Evolutionary conservation across 768 basidiomycete species (phyloP).

Genomic region (Psilocybe subaeruginosa): DNA sequence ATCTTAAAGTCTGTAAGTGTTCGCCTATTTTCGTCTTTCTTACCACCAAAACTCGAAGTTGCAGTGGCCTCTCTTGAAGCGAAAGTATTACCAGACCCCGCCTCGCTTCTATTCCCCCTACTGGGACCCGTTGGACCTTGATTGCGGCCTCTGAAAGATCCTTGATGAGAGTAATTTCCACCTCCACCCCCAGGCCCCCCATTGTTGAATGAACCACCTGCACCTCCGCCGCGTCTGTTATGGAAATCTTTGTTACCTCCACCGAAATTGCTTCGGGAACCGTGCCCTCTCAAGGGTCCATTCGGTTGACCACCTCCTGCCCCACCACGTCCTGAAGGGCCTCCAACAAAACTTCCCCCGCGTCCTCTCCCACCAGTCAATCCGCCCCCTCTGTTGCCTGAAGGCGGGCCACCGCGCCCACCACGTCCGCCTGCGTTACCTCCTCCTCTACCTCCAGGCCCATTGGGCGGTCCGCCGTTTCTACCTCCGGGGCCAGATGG

Average conservation of each 20-base stretch:
- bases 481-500: constrained; percentile 36
- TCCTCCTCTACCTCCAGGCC: constrained; percentile 38
- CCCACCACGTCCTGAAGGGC: constrained; percentile 44
- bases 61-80: constrained; percentile 53
- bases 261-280: constrained; percentile 68
- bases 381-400: constrained; percentile 43
- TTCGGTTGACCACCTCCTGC: constrained; percentile 48
- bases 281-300: constrained; percentile 61
- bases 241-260: constrained; percentile 59
- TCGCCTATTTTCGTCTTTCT: constrained; percentile 86
- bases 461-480: constrained; percentile 32
- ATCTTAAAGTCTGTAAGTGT: constrained; percentile 99
- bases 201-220: constrained; percentile 63
- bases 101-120: constrained; percentile 45
- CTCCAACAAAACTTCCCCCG: constrained; percentile 37
- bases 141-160: constrained; percentile 63
- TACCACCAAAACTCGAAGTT: constrained; percentile 56
- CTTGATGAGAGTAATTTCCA: constrained; percentile 42
- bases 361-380: constrained; percentile 42
- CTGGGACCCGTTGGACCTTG: constrained; percentile 52
- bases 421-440: constrained; percentile 46
- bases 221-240: constrained; percentile 66
- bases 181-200: constrained; percentile 36
- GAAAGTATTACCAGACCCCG: constrained; percentile 40
- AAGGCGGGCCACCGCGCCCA: constrained; percentile 56